A percentile compares a stretch with the other conserved stretches of the same genome.
These are phyloP conservation scores for Suhomyces faveliae DNA, from an alignment of 805 yeast genomes.

Conservation along the genomic window DNA sequence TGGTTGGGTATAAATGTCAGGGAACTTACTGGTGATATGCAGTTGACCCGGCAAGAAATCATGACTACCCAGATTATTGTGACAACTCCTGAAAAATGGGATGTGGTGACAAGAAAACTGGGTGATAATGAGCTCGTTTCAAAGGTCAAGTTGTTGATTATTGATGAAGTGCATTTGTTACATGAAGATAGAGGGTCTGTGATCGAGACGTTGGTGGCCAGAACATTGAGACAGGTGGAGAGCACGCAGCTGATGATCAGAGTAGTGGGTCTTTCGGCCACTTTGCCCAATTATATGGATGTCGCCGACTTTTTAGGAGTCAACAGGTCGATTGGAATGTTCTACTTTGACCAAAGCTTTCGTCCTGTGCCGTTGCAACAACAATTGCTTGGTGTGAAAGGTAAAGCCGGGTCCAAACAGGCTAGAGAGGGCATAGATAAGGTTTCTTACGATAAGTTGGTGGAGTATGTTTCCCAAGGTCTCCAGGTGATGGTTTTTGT, in stretches of 20 bases:
- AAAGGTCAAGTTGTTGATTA: conserved; percentile 80
- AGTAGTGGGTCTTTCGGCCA: conserved; percentile 92
- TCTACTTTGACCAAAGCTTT: conserved; percentile 88
- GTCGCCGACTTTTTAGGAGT: conserved; percentile 95
- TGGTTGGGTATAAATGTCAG: conserved; percentile 87
- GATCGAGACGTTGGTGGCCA: conserved; percentile 89
- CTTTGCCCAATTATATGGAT: conserved; percentile 86
- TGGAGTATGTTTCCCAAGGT: conserved; percentile 63
- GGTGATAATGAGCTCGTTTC: conserved; percentile 79
- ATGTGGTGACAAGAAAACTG: conserved; percentile 92
- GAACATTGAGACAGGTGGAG: conserved; percentile 93
- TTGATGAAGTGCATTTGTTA: conserved; percentile 93
- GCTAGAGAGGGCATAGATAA: conserved; percentile 72
- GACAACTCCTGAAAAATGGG: conserved; percentile 97
- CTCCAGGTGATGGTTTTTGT: conserved; percentile 96
- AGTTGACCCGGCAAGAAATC: conserved; percentile 76
- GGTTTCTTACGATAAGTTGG: conserved; percentile 72
- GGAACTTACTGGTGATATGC: conserved; percentile 96
- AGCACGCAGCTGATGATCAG: conserved; percentile 90
- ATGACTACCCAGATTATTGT: conserved; percentile 82
- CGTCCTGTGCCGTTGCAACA: conserved; percentile 93
- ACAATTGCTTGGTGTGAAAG: conserved; percentile 80
- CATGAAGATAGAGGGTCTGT: conserved; percentile 99
- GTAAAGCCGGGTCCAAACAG: conserved; percentile 75
- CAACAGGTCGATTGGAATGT: conserved; percentile 86